These are phyloP conservation scores for Eurotiales sp. DNA, from an alignment of 2,329 filamentous ascomycete genomes.

Conservation along the genomic window DNA sequence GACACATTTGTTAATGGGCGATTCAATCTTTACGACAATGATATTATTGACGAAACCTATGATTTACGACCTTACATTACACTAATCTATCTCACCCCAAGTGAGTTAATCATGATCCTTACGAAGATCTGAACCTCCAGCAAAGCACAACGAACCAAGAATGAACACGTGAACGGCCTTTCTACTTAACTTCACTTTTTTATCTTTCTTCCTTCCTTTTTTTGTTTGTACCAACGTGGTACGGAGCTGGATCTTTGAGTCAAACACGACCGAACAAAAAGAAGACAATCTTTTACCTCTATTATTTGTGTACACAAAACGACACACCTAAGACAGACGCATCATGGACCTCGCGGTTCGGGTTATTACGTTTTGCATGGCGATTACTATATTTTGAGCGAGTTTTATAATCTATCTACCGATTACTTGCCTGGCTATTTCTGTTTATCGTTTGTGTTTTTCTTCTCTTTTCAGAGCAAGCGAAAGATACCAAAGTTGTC, in stretches of 20 bases:
- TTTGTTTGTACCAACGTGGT: not conserved
- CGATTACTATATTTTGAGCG: slow-evolving; percentile 3
- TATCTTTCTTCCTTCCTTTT: not conserved
- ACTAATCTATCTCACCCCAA: not conserved
- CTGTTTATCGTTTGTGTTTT: not conserved
- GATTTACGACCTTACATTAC: not conserved
- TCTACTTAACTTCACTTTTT: too few relatives aligned
- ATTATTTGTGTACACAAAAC: slow-evolving; percentile 4
- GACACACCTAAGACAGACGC: slow-evolving; percentile 16
- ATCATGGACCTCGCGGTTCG: slow-evolving; percentile 18
- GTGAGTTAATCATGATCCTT: not conserved
- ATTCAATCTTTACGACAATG: slow-evolving; percentile 9
- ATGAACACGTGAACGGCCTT: not conserved
- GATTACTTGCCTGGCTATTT: not conserved
- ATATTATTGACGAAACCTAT: slow-evolving; percentile 5
- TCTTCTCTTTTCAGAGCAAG: not conserved
- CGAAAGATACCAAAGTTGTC: slow-evolving; percentile 6
- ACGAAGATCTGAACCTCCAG: not conserved
- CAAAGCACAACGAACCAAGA: too few relatives aligned
- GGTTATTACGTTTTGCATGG: slow-evolving; percentile 7
- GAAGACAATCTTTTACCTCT: not conserved
- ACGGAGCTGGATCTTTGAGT: not conserved
- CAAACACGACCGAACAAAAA: not conserved
- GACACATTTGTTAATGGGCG: too few relatives aligned
- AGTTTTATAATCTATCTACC: not conserved